A percentile compares a stretch with the other conserved stretches of the same genome.
Conservation (phyloP, 768 basidiomycete species). For the Tulasnella sp. region DNA sequence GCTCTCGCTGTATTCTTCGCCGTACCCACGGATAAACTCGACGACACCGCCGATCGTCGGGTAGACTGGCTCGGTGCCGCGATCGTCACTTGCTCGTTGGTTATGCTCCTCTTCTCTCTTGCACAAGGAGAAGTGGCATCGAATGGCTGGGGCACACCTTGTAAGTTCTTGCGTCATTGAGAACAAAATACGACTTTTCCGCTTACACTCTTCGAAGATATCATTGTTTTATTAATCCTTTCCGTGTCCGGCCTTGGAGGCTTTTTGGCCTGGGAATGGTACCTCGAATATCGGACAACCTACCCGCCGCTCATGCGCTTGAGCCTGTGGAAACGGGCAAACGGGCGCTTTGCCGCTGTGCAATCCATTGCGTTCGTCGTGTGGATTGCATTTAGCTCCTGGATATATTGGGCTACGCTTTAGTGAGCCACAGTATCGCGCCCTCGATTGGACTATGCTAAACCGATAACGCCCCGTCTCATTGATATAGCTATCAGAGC, state of each 20-base stretch:
- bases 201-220: no score
- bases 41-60: slow-evolving; percentile 29
- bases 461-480: not conserved
- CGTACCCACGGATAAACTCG: slow-evolving; percentile 45
- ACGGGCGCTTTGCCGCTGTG: slow-evolving; percentile 51
- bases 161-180: no score
- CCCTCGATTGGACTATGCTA: not conserved
- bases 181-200: no score
- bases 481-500: slow-evolving; percentile 48
- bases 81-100: slow-evolving; percentile 53
- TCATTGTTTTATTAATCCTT: slow-evolving; percentile 56
- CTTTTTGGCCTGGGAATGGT: slow-evolving; percentile 59
- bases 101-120: slow-evolving; percentile 63
- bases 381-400: slow-evolving; percentile 34
- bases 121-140: slow-evolving; percentile 53
- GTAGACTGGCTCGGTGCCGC: slow-evolving; percentile 73
- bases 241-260: slow-evolving; percentile 43
- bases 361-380: slow-evolving; percentile 53
- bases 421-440: not conserved
- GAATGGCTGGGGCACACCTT: slow-evolving; percentile 48
- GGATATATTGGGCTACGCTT: slow-evolving; percentile 43
- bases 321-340: slow-evolving; percentile 51
- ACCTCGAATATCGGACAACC: slow-evolving; percentile 36
- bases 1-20: slow-evolving; percentile 38
- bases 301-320: slow-evolving; percentile 54